These are phyloP conservation scores for Eucalyptus cladocalyx DNA, from an alignment of 345 rosid genomes.

Conservation along the genomic window DNA sequence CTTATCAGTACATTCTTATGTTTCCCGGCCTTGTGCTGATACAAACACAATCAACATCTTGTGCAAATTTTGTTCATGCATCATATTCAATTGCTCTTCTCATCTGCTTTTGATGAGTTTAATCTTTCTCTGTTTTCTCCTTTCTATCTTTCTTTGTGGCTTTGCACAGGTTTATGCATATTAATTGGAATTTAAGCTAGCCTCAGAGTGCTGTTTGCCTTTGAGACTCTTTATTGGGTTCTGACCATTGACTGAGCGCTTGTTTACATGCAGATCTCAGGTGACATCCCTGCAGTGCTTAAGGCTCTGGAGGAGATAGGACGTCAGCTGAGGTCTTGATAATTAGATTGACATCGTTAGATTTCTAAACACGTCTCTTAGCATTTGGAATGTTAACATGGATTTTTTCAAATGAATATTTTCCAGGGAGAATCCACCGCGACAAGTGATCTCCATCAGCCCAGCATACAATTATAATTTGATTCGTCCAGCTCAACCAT, in stretches of 20 bases:
- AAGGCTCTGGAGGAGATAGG: conserved; percentile 53
- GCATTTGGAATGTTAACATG: background rate
- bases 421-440: conserved; percentile 50
- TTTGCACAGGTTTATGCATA: background rate
- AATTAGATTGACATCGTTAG: background rate
- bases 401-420: background rate
- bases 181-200: background rate
- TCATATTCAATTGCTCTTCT: background rate
- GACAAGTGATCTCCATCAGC: conserved; percentile 49
- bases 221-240: background rate
- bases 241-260: background rate
- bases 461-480: conserved; percentile 40
- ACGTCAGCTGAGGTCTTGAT: conserved; percentile 35
- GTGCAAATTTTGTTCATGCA: background rate
- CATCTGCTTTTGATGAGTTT: background rate
- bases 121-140: background rate
- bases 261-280: conserved; percentile 30
- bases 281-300: conserved; percentile 43
- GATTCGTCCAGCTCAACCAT: conserved; percentile 19
- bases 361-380: background rate
- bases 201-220: background rate
- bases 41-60: background rate
- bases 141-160: background rate
- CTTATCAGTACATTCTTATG: background rate
- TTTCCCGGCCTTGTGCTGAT: background rate